Conservation (phyloP, 139 green algal genomes). For the Micractinium sp. region DNA sequence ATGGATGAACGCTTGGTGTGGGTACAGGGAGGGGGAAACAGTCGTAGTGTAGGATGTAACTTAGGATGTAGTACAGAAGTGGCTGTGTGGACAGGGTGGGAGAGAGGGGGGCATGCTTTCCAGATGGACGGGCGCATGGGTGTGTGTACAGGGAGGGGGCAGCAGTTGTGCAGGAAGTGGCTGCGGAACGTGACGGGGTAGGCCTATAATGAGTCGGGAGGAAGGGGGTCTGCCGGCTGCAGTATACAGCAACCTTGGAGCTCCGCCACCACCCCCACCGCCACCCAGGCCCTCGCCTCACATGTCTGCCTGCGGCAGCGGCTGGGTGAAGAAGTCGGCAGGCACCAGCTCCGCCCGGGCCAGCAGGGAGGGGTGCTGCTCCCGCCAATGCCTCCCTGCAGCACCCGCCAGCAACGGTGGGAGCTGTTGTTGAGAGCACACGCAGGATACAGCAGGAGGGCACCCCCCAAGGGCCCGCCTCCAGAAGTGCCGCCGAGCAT, state of each 20-base stretch:
- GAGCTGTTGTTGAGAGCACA: too few relatives aligned
- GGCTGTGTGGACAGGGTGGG: neutral
- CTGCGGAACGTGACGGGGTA: too few relatives aligned
- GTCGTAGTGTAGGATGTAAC: too few relatives aligned
- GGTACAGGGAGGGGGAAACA: too few relatives aligned
- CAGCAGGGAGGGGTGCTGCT: neutral
- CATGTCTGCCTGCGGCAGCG: slow-evolving; percentile 1
- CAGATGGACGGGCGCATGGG: too few relatives aligned
- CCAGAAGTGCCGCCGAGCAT: too few relatives aligned
- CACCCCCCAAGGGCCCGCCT: neutral
- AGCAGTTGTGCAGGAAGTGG: too few relatives aligned
- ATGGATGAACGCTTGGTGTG: too few relatives aligned
- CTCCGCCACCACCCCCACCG: neutral
- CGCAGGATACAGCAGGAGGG: neutral
- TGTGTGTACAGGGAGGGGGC: too few relatives aligned
- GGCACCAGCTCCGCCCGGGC: neutral
- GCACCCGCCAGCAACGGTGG: neutral
- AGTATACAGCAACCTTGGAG: too few relatives aligned
- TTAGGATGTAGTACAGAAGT: slow-evolving; percentile 8
- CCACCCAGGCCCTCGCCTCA: neutral
- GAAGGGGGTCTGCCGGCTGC: too few relatives aligned
- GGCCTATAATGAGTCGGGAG: too few relatives aligned
- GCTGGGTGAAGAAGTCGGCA: neutral
- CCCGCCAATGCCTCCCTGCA: neutral
- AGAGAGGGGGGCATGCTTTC: neutral